Evolutionary conservation across 2,329 filamentous ascomycete species (phyloP), one percentile per base, ranked within the genome.

Genomic region (Thielaviopsis cerberus): DNA sequence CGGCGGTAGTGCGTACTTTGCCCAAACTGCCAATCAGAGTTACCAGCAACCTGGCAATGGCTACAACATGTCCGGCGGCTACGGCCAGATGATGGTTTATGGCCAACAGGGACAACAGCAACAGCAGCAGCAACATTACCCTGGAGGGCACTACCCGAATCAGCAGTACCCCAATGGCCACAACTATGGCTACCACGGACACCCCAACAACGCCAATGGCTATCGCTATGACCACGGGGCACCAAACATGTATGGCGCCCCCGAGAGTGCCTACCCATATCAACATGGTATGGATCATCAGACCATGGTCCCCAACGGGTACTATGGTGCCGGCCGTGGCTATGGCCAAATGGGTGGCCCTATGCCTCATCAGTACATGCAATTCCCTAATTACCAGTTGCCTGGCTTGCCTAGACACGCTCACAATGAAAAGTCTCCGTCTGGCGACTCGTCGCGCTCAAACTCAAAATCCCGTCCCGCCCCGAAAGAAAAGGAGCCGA

Each of bases 11-110:
- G 53, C 41, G 54, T 67, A 65, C 59, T 72, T 69, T 61, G 63
- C 64, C 50, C 66, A 67, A 57, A 64, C 70, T 60, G 66, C 68
- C 66, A 59, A 63, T 52, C 64, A 63, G 27, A 69, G 64, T n/a
- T 79, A 75, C 61, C 68, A 69, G n/a, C 74, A 74, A 62, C 75
- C 76, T 65, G 72, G 71, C 61, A 72, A 70, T 25, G 72, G 71
- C 20, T 76, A 69, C 61, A 71, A 71, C 62, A 68, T 64, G 10
- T 62, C 58, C 50, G 67, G 63, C 1, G 71, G 68, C 52, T 69
- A 67, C 50, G 69, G 68, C 45, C 68, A 70, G 37, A 72, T 74
- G 58, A 72, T 79, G 67, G 73, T 78, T 24, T 78, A 73, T 59
- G 70, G 67, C 41, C 55, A 57, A 20, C 57, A 55, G 25, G 52